Base-by-base conservation (phyloP, 2,329 filamentous ascomycete genomes). In the Cladosporium halotolerans region DNA sequence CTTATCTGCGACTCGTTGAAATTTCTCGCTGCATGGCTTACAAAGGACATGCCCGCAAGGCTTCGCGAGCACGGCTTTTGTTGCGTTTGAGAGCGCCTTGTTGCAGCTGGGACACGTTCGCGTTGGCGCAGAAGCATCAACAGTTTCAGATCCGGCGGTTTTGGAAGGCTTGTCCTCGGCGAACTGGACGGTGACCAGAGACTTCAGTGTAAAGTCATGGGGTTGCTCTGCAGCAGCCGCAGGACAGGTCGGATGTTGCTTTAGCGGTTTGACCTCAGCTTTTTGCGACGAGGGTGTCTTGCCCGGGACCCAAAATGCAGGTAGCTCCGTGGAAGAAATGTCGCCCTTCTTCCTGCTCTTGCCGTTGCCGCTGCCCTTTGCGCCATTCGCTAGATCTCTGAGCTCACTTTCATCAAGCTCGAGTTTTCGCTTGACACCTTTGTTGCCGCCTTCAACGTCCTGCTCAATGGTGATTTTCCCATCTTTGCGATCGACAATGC, bases 41-140 rank as follows among this genome's bases (percentile, higher is more conserved):
- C 92, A 99, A 18, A 96, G 72, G 1, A 97, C 90, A 67, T 99
- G 92, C 0, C 92, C 92, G 64, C 92, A 99, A 0, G 88, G 88
- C 67, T 89, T 91, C 2, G 88, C 84, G 48, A 96, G 76, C 68
- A 91, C 82, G 0, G 91, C 88, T 66, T 86, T 88, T 3, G 88
- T 87, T 3, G 87, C 80, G 66, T 97, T 97, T 44, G 82, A 86
- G 10, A 97, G 77, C 1, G 76, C 79, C 70, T 95, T 96, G 60
- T 86, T 83, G 72, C 92, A 99, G 43, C 86, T 85, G 0, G 93
- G 93, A 69, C 92, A 99, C 46, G 86, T 79, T 36, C 80, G 70
- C 4, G 72, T 66, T 16, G 48, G 32, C 10, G 40, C 13, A 14
- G 40, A 11, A 16, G 13, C 16, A 16, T 43, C 48, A 1, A 70